Evolutionary conservation across 352 stramenopile genomes (phyloP), one percentile per base, ranked within the genome.

Genomic region (Phytophthora nicotianae): DNA sequence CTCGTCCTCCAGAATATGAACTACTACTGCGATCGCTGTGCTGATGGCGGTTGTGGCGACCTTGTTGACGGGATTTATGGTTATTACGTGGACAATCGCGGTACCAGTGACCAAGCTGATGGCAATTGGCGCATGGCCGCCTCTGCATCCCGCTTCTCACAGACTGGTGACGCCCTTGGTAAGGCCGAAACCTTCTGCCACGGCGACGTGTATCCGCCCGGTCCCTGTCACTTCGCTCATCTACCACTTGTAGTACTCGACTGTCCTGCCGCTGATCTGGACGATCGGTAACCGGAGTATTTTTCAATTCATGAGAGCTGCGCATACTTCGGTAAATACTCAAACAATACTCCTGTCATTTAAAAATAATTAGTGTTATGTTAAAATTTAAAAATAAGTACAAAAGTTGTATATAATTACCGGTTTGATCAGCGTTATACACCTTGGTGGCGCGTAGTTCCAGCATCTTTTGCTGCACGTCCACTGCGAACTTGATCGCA

Each of bases 381-480:
- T 38, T 37, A 51, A 4, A 26, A 24, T 21, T 9, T 20, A 45
- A 6, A 50, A 35, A 37, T 21, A 4, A 50, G 37, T 17, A 19
- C 6, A 29, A 17, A 11, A 49, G 20, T 10, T 17, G 16, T 29
- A 42, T 32, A 24, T 8, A 24, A 8, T 35, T 46, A 42, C 32
- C 32, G 4, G 29, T 54, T 14, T 54, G 48, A 7, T 54, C 48
- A 3, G 48, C 48, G 17, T 47, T 56, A 46, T 26, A 54, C 6
- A 46, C 20, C 16, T 56, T 45, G 11, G 11, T 5, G 4, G 40
- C 46, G 2, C 24, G 46, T 23, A 40, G n/a, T n/a, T 40, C 46
- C 3, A 51, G 3, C 40, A 40, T 51, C 46, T 51, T 51, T 32
- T 51, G 46, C 26, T 51, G 26, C 5, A 51, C 46, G 3, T 51